Base-by-base conservation (phyloP, 2,329 filamentous ascomycete species). In the Aaosphaeria pasadenensis region DNA sequence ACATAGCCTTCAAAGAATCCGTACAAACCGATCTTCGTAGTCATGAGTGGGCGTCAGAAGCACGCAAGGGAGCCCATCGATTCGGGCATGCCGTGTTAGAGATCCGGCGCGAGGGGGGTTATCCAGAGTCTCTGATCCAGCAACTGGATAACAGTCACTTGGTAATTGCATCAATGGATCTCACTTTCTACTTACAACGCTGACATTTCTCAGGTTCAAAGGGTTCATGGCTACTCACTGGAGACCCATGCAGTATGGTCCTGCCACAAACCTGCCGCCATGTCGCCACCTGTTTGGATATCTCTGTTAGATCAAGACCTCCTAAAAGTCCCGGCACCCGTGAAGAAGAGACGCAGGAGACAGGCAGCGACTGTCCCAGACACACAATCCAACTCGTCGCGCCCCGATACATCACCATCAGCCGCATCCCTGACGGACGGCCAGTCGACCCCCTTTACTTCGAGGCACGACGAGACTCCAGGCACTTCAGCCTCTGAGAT, bases 31-130 rank as follows among this genome's bases (percentile, higher is more conserved):
- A 69, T 28, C 45, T 71, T 33, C 48, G 41, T 11, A 59, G 58
- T 11, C 63, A 64, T 7, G 66, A 71, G 5, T 67, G 69, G 67
- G 39, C 60, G 5, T 49, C 52, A 24, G 56, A 60, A 32, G 55
- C 58, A 32, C 58, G 56, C 30, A 55, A 51, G 36, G 56, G 58
- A 17, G 57, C 62, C 3, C 43, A 40, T 7, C 44, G 44, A 5
- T 81, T 82, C 53, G 78, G 78, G 5, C 74, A 79, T 58, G 76
- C 77, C 30, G 69, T 81, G 11, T 65, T 82, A 1, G 71, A 76
- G 41, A 66, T 82, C 30, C 72, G 78, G 30, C 71, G 73, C 45
- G 77, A 81, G 60, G 77, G 77, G 4, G 56, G 57, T 32, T 58
- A 63, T 32, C 64, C 65, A 28, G 57, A 61, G 17, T 62, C 67